Percentiles rank a stretch among this genome's conserved stretches.
phyloP scores from a whole-genome alignment of 495 filamentous ascomycete genomes.

The Penicillium riverlandense region DNA sequence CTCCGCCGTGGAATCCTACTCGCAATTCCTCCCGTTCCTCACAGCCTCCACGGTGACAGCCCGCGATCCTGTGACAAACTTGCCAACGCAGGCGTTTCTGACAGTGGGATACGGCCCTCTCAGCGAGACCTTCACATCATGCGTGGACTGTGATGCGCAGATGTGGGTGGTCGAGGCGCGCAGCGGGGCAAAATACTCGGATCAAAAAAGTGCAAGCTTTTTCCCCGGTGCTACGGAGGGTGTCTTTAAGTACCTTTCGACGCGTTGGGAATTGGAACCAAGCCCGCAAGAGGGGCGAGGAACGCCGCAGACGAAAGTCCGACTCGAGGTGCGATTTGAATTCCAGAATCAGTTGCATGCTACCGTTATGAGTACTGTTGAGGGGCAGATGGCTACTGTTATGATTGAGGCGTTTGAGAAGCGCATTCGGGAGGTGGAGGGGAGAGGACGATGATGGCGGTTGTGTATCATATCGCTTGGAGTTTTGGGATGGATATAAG shows the following conservation, averaged over 20 bases:
- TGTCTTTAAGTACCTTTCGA: conserved; percentile 69
- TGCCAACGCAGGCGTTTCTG: conserved; percentile 70
- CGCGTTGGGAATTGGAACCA: conserved; percentile 63
- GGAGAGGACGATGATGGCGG: conserved; percentile 7
- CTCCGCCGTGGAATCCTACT: conserved; percentile 76
- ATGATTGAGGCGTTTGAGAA: conserved; percentile 95
- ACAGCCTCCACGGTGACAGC: conserved; percentile 61
- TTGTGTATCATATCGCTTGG: too few relatives aligned
- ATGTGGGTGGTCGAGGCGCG: conserved; percentile 64
- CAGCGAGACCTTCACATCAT: conserved; percentile 70
- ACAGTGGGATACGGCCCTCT: conserved; percentile 77
- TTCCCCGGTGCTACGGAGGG: conserved; percentile 40
- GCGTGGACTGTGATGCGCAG: conserved; percentile 64
- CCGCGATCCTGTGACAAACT: conserved; percentile 42
- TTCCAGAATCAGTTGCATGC: conserved; percentile 83
- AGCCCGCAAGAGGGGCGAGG: not conserved
- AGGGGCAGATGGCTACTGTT: conserved; percentile 71
- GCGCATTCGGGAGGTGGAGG: conserved; percentile 55
- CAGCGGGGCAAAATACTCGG: conserved; percentile 40
- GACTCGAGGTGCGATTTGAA: conserved; percentile 65
- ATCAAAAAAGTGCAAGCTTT: conserved; percentile 2
- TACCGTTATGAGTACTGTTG: conserved; percentile 67
- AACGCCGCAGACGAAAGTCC: conserved; percentile 56
- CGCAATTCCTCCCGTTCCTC: conserved; percentile 81
- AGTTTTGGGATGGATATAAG: too few relatives aligned